phyloP scores from a whole-genome alignment of 441 rosid species.

The California macrophylla region DNA sequence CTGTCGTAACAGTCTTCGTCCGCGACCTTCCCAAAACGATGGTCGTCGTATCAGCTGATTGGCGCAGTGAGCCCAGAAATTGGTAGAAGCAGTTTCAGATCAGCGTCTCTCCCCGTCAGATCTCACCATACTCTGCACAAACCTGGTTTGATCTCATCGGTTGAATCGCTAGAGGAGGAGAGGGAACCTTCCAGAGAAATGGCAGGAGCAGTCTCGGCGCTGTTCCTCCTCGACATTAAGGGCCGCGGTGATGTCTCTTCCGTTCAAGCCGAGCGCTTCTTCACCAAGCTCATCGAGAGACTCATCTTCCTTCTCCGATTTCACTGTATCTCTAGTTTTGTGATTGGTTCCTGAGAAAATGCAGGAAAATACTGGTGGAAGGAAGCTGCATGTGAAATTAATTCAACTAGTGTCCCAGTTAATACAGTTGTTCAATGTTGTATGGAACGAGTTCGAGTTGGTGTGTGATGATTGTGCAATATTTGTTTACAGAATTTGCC shows the following conservation, averaged over 20 bases:
- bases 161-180: constrained; percentile 1
- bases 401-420: background rate
- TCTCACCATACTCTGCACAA: background rate
- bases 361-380: background rate
- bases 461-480: background rate
- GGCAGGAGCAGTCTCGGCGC: constrained; percentile 96
- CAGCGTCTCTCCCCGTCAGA: background rate
- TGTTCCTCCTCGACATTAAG: constrained; percentile 87
- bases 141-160: background rate
- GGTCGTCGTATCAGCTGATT: background rate
- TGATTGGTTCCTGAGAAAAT: background rate
- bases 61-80: background rate
- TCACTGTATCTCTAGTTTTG: background rate
- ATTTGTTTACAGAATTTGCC: background rate
- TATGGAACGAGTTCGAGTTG: no score
- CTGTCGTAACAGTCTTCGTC: background rate
- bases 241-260: constrained; percentile 94
- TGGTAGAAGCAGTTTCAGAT: background rate
- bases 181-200: constrained; percentile 18
- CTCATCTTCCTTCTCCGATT: background rate
- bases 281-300: constrained; percentile 83
- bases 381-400: background rate
- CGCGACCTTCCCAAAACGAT: background rate
- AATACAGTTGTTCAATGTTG: no score
- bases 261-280: constrained; percentile 86